Conservation (phyloP, 768 basidiomycete genomes). For the Leccinum broughii region DNA sequence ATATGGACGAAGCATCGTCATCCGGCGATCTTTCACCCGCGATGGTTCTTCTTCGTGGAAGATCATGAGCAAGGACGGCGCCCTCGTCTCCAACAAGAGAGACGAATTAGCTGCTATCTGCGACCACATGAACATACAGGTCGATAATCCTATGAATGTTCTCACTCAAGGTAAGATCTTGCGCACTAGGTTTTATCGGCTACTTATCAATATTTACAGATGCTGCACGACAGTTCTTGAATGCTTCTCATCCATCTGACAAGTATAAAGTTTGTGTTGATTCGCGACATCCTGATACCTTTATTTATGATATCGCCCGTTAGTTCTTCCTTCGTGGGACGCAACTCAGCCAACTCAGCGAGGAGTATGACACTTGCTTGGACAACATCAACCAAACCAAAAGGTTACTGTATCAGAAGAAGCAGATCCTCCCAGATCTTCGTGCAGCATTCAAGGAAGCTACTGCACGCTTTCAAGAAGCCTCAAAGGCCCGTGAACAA, state of each 20-base stretch:
- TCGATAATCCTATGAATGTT: constrained; percentile 95
- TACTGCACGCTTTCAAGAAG: constrained; percentile 63
- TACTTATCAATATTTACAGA: constrained; percentile 22
- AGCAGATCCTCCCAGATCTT: constrained; percentile 77
- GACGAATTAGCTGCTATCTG: constrained; percentile 87
- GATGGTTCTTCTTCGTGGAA: constrained; percentile 81
- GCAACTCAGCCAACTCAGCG: constrained; percentile 81
- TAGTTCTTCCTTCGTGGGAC: constrained; percentile 97
- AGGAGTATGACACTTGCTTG: constrained; percentile 80
- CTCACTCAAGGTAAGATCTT: constrained; percentile 69
- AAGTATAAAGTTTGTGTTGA: constrained; percentile 76
- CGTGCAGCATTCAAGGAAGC: constrained; percentile 58
- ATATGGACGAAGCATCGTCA: constrained; percentile 84
- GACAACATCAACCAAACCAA: constrained; percentile 71
- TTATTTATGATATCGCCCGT: constrained; percentile 4
- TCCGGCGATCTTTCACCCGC: constrained; percentile 78
- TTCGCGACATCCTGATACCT: too few species aligned
- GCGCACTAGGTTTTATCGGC: neutral
- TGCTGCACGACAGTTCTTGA: constrained; percentile 69
- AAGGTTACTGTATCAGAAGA: constrained; percentile 67
- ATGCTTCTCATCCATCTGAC: constrained; percentile 73
- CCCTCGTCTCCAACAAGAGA: constrained; percentile 69
- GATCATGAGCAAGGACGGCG: constrained; percentile 70
- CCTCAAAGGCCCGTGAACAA: constrained; percentile 70
- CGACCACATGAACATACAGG: constrained; percentile 95